Conservation (phyloP, 163 green algal genomes). For the Prototheca wickerhamii region DNA sequence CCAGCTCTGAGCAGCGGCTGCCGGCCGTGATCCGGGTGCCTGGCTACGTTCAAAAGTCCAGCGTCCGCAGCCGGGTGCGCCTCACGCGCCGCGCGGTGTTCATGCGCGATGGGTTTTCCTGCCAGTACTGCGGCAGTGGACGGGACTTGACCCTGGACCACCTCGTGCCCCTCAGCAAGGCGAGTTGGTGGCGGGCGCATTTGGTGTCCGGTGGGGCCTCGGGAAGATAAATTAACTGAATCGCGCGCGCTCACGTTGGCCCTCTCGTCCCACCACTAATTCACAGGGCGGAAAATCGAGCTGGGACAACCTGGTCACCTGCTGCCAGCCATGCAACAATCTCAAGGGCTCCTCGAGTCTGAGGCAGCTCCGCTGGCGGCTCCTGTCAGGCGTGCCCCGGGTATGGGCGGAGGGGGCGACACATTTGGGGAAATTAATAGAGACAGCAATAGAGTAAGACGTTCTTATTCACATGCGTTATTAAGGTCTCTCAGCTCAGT, state of each 20-base stretch:
- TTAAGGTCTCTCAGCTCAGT: too few species aligned
- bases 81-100: slow-evolving; percentile 48
- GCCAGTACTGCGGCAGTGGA: slow-evolving; percentile 53
- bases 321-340: slow-evolving; percentile 50
- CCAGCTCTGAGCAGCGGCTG: slow-evolving; percentile 23
- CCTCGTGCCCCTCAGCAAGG: slow-evolving; percentile 17
- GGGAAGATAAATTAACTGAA: too few species aligned
- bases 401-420: too few species aligned
- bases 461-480: too few species aligned
- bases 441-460: too few species aligned
- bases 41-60: slow-evolving; percentile 21
- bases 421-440: too few species aligned
- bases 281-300: slow-evolving; percentile 45
- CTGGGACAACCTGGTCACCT: slow-evolving; percentile 67
- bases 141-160: slow-evolving; percentile 62
- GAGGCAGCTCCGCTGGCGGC: slow-evolving; percentile 47
- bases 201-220: not conserved
- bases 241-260: too few species aligned
- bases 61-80: slow-evolving; percentile 14
- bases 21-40: slow-evolving; percentile 46
- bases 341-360: slow-evolving; percentile 48
- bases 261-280: slow-evolving; percentile 10
- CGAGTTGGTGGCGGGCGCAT: not conserved
- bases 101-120: slow-evolving; percentile 37
- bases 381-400: slow-evolving; percentile 19